Evolutionary conservation across 495 filamentous ascomycete genomes (phyloP).

Genomic region (Aspergillus heteromorphus): DNA sequence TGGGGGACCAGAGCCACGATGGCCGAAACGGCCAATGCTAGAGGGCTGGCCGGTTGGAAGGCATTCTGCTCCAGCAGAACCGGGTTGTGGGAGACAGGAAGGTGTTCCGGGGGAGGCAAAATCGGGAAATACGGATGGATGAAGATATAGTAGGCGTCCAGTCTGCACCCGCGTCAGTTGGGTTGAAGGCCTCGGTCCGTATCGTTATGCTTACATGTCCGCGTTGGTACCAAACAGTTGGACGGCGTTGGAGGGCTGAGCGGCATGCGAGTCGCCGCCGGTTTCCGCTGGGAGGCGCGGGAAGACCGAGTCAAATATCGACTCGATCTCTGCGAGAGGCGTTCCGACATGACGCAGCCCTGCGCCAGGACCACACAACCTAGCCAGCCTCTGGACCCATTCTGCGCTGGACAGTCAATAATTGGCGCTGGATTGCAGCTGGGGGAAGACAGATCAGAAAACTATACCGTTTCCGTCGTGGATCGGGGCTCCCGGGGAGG

Average conservation of each 20-base stretch:
- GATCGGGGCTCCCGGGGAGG: neutral
- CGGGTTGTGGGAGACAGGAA: slow-evolving; percentile 30
- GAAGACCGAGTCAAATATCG: slow-evolving; percentile 20
- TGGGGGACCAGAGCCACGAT: slow-evolving; percentile 43
- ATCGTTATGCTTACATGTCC: slow-evolving; percentile 18
- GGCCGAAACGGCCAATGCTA: slow-evolving; percentile 42
- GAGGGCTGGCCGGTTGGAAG: slow-evolving; percentile 31
- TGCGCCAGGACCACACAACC: slow-evolving; percentile 12
- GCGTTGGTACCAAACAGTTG: slow-evolving; percentile 18
- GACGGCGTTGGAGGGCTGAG: neutral
- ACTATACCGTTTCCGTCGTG: neutral
- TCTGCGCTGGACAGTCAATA: slow-evolving; percentile 1
- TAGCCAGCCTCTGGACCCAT: slow-evolving; percentile 8
- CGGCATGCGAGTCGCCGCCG: neutral
- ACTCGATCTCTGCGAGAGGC: slow-evolving; percentile 16
- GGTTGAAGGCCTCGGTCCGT: neutral
- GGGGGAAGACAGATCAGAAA: neutral
- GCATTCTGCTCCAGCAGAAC: slow-evolving; percentile 14
- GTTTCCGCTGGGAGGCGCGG: neutral
- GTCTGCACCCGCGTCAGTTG: slow-evolving; percentile 17
- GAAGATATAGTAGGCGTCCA: slow-evolving; percentile 47
- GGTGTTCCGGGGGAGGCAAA: slow-evolving; percentile 35
- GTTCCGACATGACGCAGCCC: slow-evolving; percentile 14
- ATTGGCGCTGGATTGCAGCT: neutral
- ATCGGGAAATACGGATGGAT: slow-evolving; percentile 48